These are phyloP conservation scores for Angomonas ambiguus DNA, from an alignment of 208 protist genomes.

Conservation along the genomic window DNA sequence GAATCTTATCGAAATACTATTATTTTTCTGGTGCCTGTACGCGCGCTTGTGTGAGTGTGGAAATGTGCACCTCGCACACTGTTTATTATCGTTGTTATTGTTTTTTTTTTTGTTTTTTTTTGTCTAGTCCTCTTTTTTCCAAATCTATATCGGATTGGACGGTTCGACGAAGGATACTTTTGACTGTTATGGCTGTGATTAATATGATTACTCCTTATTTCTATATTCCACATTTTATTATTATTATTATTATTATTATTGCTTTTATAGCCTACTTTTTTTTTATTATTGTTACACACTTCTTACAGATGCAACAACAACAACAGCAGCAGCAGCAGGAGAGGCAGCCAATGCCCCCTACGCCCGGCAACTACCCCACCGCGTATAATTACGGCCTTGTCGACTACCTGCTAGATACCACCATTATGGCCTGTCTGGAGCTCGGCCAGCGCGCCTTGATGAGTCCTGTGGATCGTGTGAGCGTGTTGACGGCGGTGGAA, in stretches of 20 bases:
- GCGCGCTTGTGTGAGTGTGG: background rate
- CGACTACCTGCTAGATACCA: slow-evolving; percentile 38
- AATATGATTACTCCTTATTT: background rate
- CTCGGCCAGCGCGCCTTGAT: slow-evolving; percentile 56
- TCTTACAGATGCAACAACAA: background rate
- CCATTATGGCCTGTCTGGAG: slow-evolving; percentile 38
- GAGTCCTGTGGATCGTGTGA: slow-evolving; percentile 58
- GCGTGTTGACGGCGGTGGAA: slow-evolving; percentile 65
- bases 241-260: background rate
- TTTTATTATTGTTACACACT: background rate
- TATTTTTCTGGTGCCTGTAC: background rate
- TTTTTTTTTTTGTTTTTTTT: slow-evolving; percentile 9
- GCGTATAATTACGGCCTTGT: slow-evolving; percentile 14
- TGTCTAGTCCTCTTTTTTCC: background rate
- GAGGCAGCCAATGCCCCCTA: background rate
- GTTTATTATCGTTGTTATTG: slow-evolving; percentile 2
- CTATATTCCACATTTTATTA: slow-evolving; percentile 1
- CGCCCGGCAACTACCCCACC: slow-evolving; percentile 10
- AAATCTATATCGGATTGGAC: too few relatives aligned
- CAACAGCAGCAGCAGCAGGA: background rate
- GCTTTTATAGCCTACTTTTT: background rate
- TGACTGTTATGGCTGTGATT: background rate
- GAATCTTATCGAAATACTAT: background rate
- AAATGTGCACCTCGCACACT: too few relatives aligned
- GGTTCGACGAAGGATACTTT: too few relatives aligned